Conservation (phyloP, 139 green algal genomes). For the Zygnema cylindricum region DNA sequence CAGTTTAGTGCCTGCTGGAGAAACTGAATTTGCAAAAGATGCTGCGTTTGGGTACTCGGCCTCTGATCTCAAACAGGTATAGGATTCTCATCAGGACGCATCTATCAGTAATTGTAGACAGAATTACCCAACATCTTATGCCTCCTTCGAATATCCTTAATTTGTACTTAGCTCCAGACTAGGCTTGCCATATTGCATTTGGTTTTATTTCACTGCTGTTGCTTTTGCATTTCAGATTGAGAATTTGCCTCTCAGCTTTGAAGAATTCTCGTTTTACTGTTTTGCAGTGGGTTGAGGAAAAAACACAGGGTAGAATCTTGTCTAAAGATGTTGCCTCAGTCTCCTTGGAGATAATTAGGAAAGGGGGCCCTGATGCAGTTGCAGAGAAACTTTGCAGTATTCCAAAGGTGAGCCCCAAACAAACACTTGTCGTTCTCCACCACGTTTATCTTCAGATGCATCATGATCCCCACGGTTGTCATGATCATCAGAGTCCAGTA, state of each 20-base stretch:
- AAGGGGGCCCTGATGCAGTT: slow-evolving; percentile 40
- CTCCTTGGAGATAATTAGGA: slow-evolving; percentile 51
- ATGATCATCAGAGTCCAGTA: no score
- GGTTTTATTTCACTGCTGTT: background rate
- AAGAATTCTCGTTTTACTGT: no score
- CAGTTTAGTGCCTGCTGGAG: slow-evolving; percentile 52
- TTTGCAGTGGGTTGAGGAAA: slow-evolving; percentile 64
- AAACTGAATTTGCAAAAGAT: slow-evolving; percentile 66
- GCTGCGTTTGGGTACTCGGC: slow-evolving; percentile 60
- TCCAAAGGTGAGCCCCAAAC: slow-evolving; percentile 12
- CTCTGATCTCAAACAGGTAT: slow-evolving; percentile 59
- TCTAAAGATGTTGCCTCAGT: slow-evolving; percentile 54
- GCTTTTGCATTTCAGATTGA: no score
- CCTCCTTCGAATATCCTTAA: background rate
- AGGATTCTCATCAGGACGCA: background rate
- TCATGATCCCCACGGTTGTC: no score
- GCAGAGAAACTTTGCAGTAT: slow-evolving; percentile 25
- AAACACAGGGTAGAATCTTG: slow-evolving; percentile 52
- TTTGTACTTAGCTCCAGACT: background rate
- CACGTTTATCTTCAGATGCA: slow-evolving; percentile 2
- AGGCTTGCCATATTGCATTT: background rate
- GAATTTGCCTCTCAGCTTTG: no score
- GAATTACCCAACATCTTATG: background rate
- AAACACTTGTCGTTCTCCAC: no score
- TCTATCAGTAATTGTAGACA: background rate